These are phyloP conservation scores for Septoria petroselini DNA, from an alignment of 2,329 filamentous ascomycete genomes.

Conservation along the genomic window DNA sequence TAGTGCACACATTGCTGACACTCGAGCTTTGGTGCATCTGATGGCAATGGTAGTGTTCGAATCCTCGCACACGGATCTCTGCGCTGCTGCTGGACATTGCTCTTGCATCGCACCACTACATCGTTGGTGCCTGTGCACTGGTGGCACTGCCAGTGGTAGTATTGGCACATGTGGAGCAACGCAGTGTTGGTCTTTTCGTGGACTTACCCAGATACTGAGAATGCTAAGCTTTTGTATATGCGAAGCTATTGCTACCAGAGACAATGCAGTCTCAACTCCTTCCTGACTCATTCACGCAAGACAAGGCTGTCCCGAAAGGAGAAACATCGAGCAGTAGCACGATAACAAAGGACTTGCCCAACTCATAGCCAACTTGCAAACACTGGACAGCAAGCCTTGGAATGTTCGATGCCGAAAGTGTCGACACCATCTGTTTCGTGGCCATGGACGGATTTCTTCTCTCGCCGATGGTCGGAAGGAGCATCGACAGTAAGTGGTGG, in stretches of 20 bases:
- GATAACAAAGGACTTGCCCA: neutral
- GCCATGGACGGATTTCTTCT: no score
- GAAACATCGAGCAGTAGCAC: constrained; percentile 3
- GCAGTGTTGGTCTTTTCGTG: no score
- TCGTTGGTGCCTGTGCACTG: constrained; percentile 15
- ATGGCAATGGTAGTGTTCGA: constrained; percentile 14
- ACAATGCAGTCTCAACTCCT: constrained; percentile 4
- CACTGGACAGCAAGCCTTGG: neutral
- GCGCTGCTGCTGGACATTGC: constrained; percentile 7
- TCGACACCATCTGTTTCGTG: no score
- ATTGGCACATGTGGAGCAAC: constrained; percentile 16
- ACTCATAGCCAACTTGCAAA: neutral
- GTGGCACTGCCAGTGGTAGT: constrained; percentile 16
- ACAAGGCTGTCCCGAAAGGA: neutral
- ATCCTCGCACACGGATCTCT: constrained; percentile 14
- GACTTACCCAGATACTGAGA: no score
- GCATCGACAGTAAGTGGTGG: no score
- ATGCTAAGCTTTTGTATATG: constrained; percentile 6
- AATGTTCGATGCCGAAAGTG: neutral
- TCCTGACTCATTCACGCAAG: neutral
- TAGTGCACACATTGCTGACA: constrained; percentile 17
- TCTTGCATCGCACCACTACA: constrained; percentile 17
- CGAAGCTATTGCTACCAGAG: constrained; percentile 1
- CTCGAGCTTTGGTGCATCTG: constrained; percentile 17
- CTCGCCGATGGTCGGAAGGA: no score